A percentile compares a stretch with the other conserved stretches of the same genome.
Evolutionary conservation across 1,284 basidiomycete species (phyloP).

Genomic region (Tremellales sp.): DNA sequence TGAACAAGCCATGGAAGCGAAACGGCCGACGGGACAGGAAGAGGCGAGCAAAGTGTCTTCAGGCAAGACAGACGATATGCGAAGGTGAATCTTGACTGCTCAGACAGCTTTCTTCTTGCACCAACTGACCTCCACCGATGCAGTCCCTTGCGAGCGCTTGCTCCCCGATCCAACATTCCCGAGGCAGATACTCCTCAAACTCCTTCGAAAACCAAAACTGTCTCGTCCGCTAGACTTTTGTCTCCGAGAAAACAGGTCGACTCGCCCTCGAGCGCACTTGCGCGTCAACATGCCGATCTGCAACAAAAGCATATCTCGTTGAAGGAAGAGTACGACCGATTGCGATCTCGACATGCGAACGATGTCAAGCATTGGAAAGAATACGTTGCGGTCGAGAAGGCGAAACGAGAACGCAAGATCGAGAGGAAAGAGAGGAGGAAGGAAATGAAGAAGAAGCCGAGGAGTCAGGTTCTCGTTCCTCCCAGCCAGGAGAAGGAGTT

Average conservation of each 20-base stretch:
- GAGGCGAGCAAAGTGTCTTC: too few relatives aligned
- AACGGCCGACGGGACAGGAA: too few relatives aligned
- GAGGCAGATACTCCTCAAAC: slow-evolving; percentile 5
- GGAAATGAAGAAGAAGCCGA: slow-evolving; percentile 3
- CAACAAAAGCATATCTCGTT: slow-evolving; percentile 24
- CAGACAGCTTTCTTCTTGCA: too few relatives aligned
- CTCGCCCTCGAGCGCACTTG: slow-evolving; percentile 6
- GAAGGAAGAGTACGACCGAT: slow-evolving; percentile 20
- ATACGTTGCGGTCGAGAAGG: slow-evolving; percentile 27
- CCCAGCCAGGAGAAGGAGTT: too few relatives aligned
- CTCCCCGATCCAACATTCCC: too few relatives aligned
- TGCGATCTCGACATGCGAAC: slow-evolving; percentile 18
- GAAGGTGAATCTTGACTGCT: too few relatives aligned
- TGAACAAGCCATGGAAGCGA: too few relatives aligned
- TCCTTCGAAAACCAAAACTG: slow-evolving; percentile 8
- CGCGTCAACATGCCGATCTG: slow-evolving; percentile 19
- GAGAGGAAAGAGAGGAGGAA: slow-evolving; percentile 19
- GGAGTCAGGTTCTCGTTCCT: too few relatives aligned
- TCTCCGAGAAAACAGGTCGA: too few relatives aligned
- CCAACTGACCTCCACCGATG: too few relatives aligned
- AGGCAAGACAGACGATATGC: too few relatives aligned
- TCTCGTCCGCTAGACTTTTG: slow-evolving; percentile 5
- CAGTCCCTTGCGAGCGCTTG: too few relatives aligned
- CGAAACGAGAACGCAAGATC: slow-evolving; percentile 22
- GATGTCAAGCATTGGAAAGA: slow-evolving; percentile 32